These are phyloP conservation scores for Mentha longifolia DNA, from an alignment of 257 asterid species.

Conservation along the genomic window DNA sequence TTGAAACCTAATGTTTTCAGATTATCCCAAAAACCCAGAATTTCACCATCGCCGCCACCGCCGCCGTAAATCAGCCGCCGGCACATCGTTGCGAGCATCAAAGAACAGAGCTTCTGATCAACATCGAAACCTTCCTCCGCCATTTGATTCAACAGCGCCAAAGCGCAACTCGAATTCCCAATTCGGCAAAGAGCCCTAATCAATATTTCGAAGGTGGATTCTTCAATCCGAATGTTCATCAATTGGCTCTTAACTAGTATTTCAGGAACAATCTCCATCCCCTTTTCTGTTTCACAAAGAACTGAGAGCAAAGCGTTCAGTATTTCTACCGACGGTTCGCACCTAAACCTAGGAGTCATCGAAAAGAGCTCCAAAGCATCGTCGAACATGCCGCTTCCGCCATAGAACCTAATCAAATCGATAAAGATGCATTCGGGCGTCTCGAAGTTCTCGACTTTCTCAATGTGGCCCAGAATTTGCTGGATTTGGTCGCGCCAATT, in stretches of 20 bases:
- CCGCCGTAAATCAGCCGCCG: slow-evolving; percentile 28
- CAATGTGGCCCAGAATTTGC: slow-evolving; percentile 54
- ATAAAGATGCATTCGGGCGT: slow-evolving; percentile 59
- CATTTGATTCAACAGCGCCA: slow-evolving; percentile 53
- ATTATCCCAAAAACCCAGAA: slow-evolving; percentile 52
- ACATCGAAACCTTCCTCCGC: slow-evolving; percentile 54
- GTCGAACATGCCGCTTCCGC: slow-evolving; percentile 43
- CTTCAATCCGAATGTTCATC: slow-evolving; percentile 64
- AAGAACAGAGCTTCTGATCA: slow-evolving; percentile 56
- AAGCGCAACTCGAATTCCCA: slow-evolving; percentile 50
- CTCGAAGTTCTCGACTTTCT: slow-evolving; percentile 50
- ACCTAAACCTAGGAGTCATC: slow-evolving; percentile 59
- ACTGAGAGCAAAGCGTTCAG: slow-evolving; percentile 59
- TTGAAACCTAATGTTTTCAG: slow-evolving; percentile 50
- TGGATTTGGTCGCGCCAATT: slow-evolving; percentile 48
- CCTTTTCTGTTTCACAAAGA: slow-evolving; percentile 50
- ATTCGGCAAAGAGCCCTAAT: slow-evolving; percentile 65
- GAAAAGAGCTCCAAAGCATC: slow-evolving; percentile 65
- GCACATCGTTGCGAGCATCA: slow-evolving; percentile 56
- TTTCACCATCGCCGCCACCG: slow-evolving; percentile 36
- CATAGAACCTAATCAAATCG: slow-evolving; percentile 67
- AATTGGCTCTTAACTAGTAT: slow-evolving; percentile 47
- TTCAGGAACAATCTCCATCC: slow-evolving; percentile 52
- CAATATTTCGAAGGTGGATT: slow-evolving; percentile 57
- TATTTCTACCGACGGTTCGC: slow-evolving; percentile 54